Conservation (phyloP, 192 early-diverging fungal species). For the Martensiomyces pterosporus region DNA sequence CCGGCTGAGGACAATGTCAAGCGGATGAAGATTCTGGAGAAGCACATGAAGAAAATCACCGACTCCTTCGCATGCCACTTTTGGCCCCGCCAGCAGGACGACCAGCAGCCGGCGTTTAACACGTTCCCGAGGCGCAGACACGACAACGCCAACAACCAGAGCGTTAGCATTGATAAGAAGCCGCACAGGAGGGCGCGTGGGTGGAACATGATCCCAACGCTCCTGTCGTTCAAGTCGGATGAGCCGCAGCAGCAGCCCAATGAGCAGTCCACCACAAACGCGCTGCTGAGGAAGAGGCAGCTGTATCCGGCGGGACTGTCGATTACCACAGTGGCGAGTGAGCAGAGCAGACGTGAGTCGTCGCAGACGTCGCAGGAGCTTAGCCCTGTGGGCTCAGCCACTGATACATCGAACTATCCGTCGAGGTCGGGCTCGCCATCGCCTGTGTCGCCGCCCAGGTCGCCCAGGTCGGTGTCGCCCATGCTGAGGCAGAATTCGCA, state of each 20-base stretch:
- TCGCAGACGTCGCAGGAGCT: slow-evolving; percentile 33
- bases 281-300: slow-evolving; percentile 25
- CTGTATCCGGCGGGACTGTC: slow-evolving; percentile 49
- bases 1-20: slow-evolving; percentile 40
- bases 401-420: slow-evolving; percentile 13
- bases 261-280: slow-evolving; percentile 9
- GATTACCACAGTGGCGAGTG: slow-evolving; percentile 5
- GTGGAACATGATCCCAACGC: slow-evolving; percentile 49
- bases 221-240: slow-evolving; percentile 33
- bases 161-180: slow-evolving; percentile 8
- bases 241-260: slow-evolving; percentile 3
- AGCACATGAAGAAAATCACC: slow-evolving; percentile 44
- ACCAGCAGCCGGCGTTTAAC: slow-evolving; percentile 27
- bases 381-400: slow-evolving; percentile 19
- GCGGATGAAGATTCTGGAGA: slow-evolving; percentile 48
- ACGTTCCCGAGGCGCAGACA: slow-evolving; percentile 41
- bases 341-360: background rate
- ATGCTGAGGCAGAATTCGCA: slow-evolving; percentile 24
- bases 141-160: slow-evolving; percentile 17
- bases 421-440: slow-evolving; percentile 14
- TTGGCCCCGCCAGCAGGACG: slow-evolving; percentile 46
- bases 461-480: slow-evolving; percentile 19
- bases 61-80: slow-evolving; percentile 46
- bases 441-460: slow-evolving; percentile 30
- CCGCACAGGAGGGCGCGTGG: slow-evolving; percentile 32